Base-by-base conservation (phyloP, 371 early-diverging fungal species). In the Saksenaea oblongispora region DNA sequence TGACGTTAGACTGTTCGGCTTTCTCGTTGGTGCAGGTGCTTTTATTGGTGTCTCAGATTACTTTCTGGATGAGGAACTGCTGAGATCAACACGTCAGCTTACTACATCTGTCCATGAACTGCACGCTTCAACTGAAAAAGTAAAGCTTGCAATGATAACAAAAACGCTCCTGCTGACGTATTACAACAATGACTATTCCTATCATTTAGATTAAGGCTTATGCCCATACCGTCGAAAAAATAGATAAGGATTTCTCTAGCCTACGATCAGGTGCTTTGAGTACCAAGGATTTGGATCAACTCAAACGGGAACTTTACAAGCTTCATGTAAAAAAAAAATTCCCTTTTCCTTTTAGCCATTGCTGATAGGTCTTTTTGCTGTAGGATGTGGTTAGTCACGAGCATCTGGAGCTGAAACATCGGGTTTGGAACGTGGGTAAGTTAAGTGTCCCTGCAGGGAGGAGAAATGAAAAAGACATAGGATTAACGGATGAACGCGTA, bases 31-130 rank as follows among this genome's bases (percentile, higher is more conserved):
- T 13, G 53, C 61, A 41, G 62, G 59, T 34, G 59, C 55, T 3
- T 61, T 56, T 26, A 22, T 67, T 13, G 67, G 58, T 47, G 24
- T 67, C 47, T 67, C 67, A 14, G 67, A 67, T 11, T 56, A 56
- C 5, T 62, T 67, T 55, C n/a, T 62, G 18, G 59, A 67, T 27
- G 51, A 67, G 31, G 67, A 67, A n/a, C 58, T 62, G 53, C 18
- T 67, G 18, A 27, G 58, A 34, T 67, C 67, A 4, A 67, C 67
- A n/a, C 67, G 67, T 42, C 62, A 67, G 42, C 54, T 67, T 18
- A 62, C 67, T n/a, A 47, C 56, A 18, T 67, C 67, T 22, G 67
- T 67, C 1, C 55, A 58, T 41, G 67, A 67, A 27, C 27, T 67
- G 0, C 67, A 54, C 34, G 28, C 58, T n/a, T 58, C 62, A 9